Evolutionary conservation across 2,329 filamentous ascomycete genomes (phyloP).

Genomic region (Alternaria metachromatica): DNA sequence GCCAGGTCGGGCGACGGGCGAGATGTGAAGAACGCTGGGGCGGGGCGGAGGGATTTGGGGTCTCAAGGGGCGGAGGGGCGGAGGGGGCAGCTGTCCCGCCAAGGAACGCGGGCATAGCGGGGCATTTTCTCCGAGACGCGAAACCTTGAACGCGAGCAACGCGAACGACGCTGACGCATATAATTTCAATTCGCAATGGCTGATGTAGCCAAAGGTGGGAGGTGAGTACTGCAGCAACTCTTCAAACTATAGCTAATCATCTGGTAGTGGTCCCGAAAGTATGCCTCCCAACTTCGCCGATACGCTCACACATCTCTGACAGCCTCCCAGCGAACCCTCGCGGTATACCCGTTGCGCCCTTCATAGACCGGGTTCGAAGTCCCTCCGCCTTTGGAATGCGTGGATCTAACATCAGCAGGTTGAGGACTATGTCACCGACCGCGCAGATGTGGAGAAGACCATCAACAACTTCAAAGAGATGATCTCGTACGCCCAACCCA

Average conservation of each 20-base stretch:
- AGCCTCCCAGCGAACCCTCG: constrained; percentile 46
- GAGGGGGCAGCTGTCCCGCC: constrained; percentile 1
- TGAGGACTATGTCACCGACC: constrained; percentile 82
- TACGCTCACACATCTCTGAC: constrained; percentile 6
- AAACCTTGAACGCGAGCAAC: constrained; percentile 24
- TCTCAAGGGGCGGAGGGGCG: constrained; percentile 1
- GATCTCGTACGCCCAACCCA: constrained; percentile 72
- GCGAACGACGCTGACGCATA: constrained; percentile 7
- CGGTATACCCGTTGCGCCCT: constrained; percentile 14
- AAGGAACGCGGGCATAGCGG: constrained; percentile 19
- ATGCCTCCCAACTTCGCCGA: neutral
- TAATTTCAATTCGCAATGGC: constrained; percentile 33
- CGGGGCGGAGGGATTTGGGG: neutral
- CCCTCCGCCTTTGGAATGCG: neutral
- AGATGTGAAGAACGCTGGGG: neutral
- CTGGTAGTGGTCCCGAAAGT: constrained; percentile 10
- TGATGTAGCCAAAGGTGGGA: constrained; percentile 29
- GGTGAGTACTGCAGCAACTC: constrained; percentile 18
- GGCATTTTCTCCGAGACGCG: constrained; percentile 27
- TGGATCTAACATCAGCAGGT: constrained; percentile 51
- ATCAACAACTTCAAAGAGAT: constrained; percentile 89
- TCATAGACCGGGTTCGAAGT: constrained; percentile 11
- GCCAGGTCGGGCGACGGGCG: neutral
- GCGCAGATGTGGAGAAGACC: constrained; percentile 79
- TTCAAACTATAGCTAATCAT: neutral